A percentile compares a stretch with the other conserved stretches of the same genome.
Evolutionary conservation across 345 rosid species (phyloP).

Genomic region (Salix brachista): DNA sequence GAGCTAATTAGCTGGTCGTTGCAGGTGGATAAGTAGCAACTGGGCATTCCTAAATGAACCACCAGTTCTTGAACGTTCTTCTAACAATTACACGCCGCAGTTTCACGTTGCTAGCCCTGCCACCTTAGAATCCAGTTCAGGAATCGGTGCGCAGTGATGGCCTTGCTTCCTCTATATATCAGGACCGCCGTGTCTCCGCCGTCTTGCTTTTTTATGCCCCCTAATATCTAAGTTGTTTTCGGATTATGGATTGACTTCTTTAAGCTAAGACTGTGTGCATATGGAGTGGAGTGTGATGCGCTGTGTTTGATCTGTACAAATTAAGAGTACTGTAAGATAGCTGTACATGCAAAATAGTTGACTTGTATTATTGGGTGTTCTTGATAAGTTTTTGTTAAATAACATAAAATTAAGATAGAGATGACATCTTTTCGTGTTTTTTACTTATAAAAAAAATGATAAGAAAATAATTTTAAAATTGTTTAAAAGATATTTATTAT

Average conservation of each 20-base stretch:
- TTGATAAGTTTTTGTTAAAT: no score
- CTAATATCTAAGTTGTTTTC: not conserved
- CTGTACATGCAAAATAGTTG: not conserved
- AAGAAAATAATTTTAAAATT: no score
- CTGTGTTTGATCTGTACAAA: not conserved
- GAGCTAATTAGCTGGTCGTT: not conserved
- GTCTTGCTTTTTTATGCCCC: not conserved
- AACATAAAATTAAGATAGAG: no score
- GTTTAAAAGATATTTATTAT: no score
- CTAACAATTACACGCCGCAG: conserved; percentile 54
- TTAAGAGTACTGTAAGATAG: not conserved
- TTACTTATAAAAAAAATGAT: no score
- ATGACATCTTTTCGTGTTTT: no score
- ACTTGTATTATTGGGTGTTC: not conserved
- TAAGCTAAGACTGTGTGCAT: not conserved
- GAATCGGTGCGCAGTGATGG: conserved; percentile 11
- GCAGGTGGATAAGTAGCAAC: conserved; percentile 81
- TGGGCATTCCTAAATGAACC: conserved; percentile 86
- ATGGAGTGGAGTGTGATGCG: not conserved
- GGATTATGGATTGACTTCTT: not conserved
- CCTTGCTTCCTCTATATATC: not conserved
- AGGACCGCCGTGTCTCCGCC: not conserved
- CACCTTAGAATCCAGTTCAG: conserved; percentile 11
- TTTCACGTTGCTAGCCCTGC: conserved; percentile 48
- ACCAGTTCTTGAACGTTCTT: conserved; percentile 45